Conservation (phyloP, 179 eudicot genomes). For the Vitellaria paradoxa region DNA sequence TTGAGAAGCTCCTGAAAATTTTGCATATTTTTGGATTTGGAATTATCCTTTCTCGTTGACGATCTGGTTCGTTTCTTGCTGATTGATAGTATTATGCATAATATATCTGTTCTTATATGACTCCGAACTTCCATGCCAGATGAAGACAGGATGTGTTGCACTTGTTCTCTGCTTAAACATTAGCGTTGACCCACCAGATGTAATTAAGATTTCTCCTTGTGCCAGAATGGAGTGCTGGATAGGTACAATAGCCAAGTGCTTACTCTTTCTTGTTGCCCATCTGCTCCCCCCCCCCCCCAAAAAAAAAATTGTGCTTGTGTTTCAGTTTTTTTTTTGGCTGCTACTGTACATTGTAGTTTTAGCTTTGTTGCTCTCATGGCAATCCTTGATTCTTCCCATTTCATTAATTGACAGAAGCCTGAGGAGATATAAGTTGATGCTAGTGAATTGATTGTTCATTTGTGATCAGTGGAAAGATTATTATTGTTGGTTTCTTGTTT, state of each 20-base stretch:
- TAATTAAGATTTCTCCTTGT: slow-evolving; percentile 95
- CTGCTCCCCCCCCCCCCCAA: background rate
- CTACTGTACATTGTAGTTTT: background rate
- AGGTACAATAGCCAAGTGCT: slow-evolving; percentile 44
- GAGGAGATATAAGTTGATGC: background rate
- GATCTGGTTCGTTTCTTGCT: background rate
- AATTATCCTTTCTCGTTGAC: background rate
- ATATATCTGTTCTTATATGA: background rate
- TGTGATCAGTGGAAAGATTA: background rate
- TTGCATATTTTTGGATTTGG: background rate
- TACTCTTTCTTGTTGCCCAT: slow-evolving; percentile 1
- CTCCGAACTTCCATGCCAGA: slow-evolving; percentile 48
- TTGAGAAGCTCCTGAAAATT: background rate
- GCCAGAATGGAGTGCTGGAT: slow-evolving; percentile 99
- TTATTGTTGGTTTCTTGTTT: background rate
- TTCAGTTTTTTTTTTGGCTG: background rate
- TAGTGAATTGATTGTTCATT: background rate
- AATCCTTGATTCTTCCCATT: background rate
- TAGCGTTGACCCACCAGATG: slow-evolving; percentile 96
- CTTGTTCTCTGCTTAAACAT: slow-evolving; percentile 95
- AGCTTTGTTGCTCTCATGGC: background rate
- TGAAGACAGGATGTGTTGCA: slow-evolving; percentile 98
- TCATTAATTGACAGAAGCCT: background rate
- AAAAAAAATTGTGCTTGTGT: background rate
- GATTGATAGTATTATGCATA: background rate